Percentiles rank a stretch among this genome's conserved stretches.
Conservation (phyloP, 1,284 basidiomycete species). For the Lentinula novae-zelandiae region DNA sequence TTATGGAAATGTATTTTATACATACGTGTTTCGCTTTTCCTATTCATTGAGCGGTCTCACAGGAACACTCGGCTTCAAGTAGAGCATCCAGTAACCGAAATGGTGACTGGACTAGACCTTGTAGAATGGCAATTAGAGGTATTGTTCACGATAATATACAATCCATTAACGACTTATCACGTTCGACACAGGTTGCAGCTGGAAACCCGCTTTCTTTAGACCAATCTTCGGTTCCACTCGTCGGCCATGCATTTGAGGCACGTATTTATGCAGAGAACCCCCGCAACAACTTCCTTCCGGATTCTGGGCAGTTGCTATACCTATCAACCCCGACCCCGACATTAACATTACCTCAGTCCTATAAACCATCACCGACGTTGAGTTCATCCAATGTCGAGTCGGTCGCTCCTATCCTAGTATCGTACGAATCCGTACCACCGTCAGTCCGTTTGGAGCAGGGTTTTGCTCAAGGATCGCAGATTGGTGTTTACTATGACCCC, state of each 20-base stretch:
- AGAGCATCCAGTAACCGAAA: slow-evolving; percentile 94
- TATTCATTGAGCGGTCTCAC: neutral
- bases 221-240: slow-evolving; percentile 77
- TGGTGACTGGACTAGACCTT: slow-evolving; percentile 90
- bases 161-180: neutral
- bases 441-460: slow-evolving; percentile 90
- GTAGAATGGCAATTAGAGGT: slow-evolving; percentile 94
- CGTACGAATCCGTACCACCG: slow-evolving; percentile 42
- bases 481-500: slow-evolving; percentile 92
- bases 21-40: neutral
- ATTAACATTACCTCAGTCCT: slow-evolving; percentile 53
- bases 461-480: slow-evolving; percentile 81
- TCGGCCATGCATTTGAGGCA: slow-evolving; percentile 93
- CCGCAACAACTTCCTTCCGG: slow-evolving; percentile 89
- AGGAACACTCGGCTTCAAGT: slow-evolving; percentile 94
- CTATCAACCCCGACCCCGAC: slow-evolving; percentile 74
- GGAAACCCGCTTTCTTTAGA: slow-evolving; percentile 81
- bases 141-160: neutral
- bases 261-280: slow-evolving; percentile 97
- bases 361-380: slow-evolving; percentile 25
- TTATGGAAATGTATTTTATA: slow-evolving; percentile 83
- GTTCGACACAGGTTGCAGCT: slow-evolving; percentile 62
- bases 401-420: slow-evolving; percentile 33
- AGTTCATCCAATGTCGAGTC: slow-evolving; percentile 22
- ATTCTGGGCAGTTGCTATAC: slow-evolving; percentile 81